Conservation (phyloP, 2,329 filamentous ascomycete species). For the Talaromyces marneffei region DNA sequence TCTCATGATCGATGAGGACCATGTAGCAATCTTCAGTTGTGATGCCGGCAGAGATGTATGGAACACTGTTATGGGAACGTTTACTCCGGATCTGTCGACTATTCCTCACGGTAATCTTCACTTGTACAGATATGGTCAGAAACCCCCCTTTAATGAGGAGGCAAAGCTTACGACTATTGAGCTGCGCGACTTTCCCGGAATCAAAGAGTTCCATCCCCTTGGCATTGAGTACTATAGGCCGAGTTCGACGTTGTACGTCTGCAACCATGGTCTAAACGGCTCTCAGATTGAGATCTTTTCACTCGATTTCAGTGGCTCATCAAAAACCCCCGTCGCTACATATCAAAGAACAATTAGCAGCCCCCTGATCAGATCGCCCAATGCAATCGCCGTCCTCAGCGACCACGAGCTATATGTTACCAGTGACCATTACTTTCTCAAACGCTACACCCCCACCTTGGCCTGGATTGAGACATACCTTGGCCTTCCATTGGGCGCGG, state of each 20-base stretch:
- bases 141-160: not conserved
- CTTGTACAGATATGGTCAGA: slow-evolving; percentile 1
- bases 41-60: slow-evolving; percentile 10
- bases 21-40: slow-evolving; percentile 14
- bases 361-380: slow-evolving; percentile 15
- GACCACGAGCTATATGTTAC: slow-evolving; percentile 16
- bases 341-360: slow-evolving; percentile 7
- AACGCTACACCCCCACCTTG: not conserved
- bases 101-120: slow-evolving; percentile 8
- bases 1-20: slow-evolving; percentile 13
- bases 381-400: slow-evolving; percentile 14
- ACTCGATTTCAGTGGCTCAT: slow-evolving; percentile 7
- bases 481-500: slow-evolving; percentile 8
- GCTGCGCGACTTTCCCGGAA: slow-evolving; percentile 4
- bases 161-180: slow-evolving; percentile 11
- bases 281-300: slow-evolving; percentile 17
- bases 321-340: not conserved
- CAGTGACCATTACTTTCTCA: slow-evolving; percentile 17
- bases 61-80: slow-evolving; percentile 17
- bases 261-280: slow-evolving; percentile 15
- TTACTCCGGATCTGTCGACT: not conserved
- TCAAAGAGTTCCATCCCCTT: slow-evolving; percentile 16
- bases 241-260: slow-evolving; percentile 15
- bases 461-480: slow-evolving; percentile 15
- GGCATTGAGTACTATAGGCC: slow-evolving; percentile 16